Evolutionary conservation across 371 early-diverging fungal genomes (phyloP).

Genomic region (Mortierella sp.): DNA sequence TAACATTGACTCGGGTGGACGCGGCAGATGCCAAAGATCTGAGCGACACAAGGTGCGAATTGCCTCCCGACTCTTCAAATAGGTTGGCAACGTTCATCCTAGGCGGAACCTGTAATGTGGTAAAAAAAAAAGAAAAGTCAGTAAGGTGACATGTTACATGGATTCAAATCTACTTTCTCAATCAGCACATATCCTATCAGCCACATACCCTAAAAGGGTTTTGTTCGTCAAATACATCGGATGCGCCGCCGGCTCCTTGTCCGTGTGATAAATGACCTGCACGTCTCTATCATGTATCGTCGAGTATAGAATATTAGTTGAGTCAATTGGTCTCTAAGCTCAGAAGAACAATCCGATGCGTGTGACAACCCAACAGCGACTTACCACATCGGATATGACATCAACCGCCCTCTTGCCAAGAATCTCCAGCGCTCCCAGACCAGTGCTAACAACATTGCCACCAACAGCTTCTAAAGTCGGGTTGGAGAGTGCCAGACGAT

Average conservation of each 20-base stretch:
- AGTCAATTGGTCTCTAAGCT: neutral
- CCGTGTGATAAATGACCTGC: constrained; percentile 41
- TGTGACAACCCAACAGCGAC: neutral
- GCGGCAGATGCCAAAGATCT: constrained; percentile 25
- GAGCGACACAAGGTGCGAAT: constrained; percentile 5
- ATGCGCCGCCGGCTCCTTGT: constrained; percentile 19
- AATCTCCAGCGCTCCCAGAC: constrained; percentile 51
- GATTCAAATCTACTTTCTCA: neutral
- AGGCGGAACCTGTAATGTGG: constrained; percentile 22
- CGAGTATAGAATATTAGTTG: neutral
- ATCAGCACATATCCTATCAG: neutral
- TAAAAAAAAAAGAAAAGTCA: neutral
- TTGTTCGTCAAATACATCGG: constrained; percentile 19
- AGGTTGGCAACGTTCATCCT: constrained; percentile 36
- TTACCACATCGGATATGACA: constrained; percentile 56
- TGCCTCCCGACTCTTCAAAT: constrained; percentile 35
- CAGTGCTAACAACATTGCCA: constrained; percentile 53
- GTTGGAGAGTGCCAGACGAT: constrained; percentile 22
- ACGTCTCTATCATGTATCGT: constrained; percentile 24
- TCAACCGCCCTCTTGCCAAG: constrained; percentile 52
- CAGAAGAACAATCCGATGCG: neutral
- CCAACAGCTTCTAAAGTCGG: constrained; percentile 42
- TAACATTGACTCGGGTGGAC: neutral
- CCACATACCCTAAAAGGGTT: constrained; percentile 27
- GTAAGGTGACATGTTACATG: no score